Evolutionary conservation across 2,329 filamentous ascomycete genomes (phyloP), one percentile per base, ranked within the genome.

Genomic region (Xylaria sp.): DNA sequence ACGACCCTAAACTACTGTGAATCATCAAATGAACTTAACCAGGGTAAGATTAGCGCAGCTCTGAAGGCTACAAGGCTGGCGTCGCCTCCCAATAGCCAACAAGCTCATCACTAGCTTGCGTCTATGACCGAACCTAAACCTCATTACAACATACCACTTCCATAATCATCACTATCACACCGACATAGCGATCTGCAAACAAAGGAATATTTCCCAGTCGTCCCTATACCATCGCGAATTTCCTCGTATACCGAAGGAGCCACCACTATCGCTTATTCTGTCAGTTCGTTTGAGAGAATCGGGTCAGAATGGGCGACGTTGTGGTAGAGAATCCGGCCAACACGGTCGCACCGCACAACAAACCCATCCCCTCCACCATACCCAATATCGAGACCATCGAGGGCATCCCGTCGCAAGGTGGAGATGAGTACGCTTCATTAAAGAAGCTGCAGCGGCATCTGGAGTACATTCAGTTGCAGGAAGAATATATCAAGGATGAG

Each of bases 401-500:
- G 81, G 94, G 93, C 69, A 85, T 94, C 70, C 88, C 90, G 17
- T 89, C 89, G 65, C 94, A 97, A 77, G 91, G 90, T 59, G 92
- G 90, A 73, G 95, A 98, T 81, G 95, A 98, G 80, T 99, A 99
- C 81, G 93, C 93, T 61, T 94, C 91, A 48, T 87, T 98, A 81
- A 99, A 99, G 87, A 96, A 97, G 85, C 89, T 98, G 72, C 95
- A 99, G 83, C 88, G 95, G 80, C 94, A 98, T 85, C 85, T 98
- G 76, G 96, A 99, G 90, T 98, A 97, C 82, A 97, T 98, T 80
- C 93, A 97, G 83, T 88, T 99, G 76, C 96, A 99, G 84, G 96
- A 99, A 83, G 96, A 99, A 81, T 99, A 99, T 83, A 99, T 99
- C 89, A 99, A 99, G 85, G 96, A 99, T 89, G 96, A 99, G 86